Conservation (phyloP, 2,329 filamentous ascomycete species). For the Pseudogymnoascus sp. region DNA sequence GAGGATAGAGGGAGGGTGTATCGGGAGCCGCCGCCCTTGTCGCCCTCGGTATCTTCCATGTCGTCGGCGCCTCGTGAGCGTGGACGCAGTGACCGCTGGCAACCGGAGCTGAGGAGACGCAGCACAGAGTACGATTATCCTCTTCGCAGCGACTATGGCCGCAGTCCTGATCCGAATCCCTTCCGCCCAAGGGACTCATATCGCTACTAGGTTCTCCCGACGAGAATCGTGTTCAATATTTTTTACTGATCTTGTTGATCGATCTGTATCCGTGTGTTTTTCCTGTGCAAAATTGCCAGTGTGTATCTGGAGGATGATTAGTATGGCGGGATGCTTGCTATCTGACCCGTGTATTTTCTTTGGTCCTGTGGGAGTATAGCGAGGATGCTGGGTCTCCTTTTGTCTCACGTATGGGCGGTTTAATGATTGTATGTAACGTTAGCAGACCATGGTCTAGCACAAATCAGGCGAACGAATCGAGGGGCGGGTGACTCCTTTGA, state of each 20-base stretch:
- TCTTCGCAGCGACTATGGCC: neutral
- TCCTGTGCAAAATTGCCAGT: constrained; percentile 3
- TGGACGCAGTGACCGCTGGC: neutral
- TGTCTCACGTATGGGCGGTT: neutral
- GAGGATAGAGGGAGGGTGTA: neutral
- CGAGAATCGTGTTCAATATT: neutral
- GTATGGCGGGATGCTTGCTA: constrained; percentile 6
- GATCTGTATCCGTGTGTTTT: neutral
- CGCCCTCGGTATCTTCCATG: neutral
- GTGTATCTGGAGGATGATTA: constrained; percentile 1
- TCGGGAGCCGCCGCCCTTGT: neutral
- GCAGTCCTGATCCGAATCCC: neutral
- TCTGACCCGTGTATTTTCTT: constrained; percentile 6
- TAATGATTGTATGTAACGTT: constrained; percentile 4
- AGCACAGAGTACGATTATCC: neutral
- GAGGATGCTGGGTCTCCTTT: neutral
- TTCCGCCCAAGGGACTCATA: neutral
- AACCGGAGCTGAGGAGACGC: neutral
- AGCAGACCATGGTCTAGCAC: neutral
- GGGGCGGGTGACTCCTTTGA: neutral
- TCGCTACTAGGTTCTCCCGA: neutral
- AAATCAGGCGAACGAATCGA: neutral
- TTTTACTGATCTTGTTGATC: neutral
- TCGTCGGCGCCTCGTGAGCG: neutral
- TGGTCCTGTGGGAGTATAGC: neutral